Evolutionary conservation across 169 alveolate species (phyloP).

Genomic region (Babesia divergens): DNA sequence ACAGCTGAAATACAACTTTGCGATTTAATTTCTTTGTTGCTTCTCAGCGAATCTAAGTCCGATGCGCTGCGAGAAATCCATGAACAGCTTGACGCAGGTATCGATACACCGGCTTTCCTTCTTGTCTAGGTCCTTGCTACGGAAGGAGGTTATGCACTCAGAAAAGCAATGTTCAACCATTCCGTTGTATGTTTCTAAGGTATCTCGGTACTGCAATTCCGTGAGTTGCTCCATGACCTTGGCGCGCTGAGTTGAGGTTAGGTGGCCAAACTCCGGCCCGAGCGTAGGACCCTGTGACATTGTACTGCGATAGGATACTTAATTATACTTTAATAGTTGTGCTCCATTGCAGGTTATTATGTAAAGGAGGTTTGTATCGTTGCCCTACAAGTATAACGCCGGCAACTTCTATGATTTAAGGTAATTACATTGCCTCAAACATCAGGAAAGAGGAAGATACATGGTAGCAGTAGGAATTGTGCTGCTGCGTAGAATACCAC

Average conservation of each 20-base stretch:
- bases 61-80: conserved; percentile 73
- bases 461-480: conserved; percentile 22
- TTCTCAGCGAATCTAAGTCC: conserved; percentile 74
- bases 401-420: background rate
- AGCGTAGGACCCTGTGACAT: conserved; percentile 31
- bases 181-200: conserved; percentile 75
- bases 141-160: conserved; percentile 72
- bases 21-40: conserved; percentile 49
- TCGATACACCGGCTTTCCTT: conserved; percentile 70
- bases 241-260: conserved; percentile 65
- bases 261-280: conserved; percentile 60
- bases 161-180: conserved; percentile 74
- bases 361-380: background rate
- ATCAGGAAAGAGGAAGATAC: conserved; percentile 33
- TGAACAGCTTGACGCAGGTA: conserved; percentile 74
- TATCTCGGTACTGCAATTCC: conserved; percentile 76
- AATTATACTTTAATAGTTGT: background rate
- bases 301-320: background rate
- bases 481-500: conserved; percentile 33
- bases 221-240: conserved; percentile 67
- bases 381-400: conserved; percentile 19
- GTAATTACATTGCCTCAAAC: conserved; percentile 5
- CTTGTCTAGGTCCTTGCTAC: conserved; percentile 72
- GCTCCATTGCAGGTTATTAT: background rate
- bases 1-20: conserved; percentile 46